Evolutionary conservation across 305 asterid species (phyloP), one percentile per base, ranked within the genome.

Genomic region (Fraxinus platypoda): DNA sequence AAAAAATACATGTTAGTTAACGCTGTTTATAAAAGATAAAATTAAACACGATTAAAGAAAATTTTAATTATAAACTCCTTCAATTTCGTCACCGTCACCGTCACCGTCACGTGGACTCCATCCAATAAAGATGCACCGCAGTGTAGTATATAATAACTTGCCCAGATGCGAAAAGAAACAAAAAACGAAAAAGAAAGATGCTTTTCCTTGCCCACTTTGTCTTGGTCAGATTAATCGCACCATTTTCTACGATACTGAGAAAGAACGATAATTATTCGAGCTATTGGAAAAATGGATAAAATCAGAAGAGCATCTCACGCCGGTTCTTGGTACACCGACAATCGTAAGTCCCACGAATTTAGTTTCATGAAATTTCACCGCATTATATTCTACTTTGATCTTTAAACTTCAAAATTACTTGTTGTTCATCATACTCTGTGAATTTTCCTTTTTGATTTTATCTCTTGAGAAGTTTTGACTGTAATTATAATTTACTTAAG

Each of bases 251-350:
- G 4, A 0, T 11, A 31, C 12, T 28, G 26, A 30, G 26, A 66
- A 68, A 30, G 17, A 71, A 15, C 38, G 41, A 71, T 71, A 31
- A 31, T 71, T 71, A 12, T 71, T 17, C 41, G 82, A 84, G 83
- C 46, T 81, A 41, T 79, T 75, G 46, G 73, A 12, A 71, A 46
- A 26, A 94, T 93, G 99, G 98, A 90, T 82, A 91, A 81, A 83
- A 90, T 93, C 80, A 86, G 99, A 85, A 88, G 90, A 89, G 93
- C 99, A 75, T 94, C 97, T 66, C 99, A 96, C 84, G 97, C 99
- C 37, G 99, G 99, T 86, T 96, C 99, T 12, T 96, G 98, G 99
- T 96, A 96, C 94, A 88, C 97, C 82, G 97, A 94, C 84, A 87
- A 96, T 80, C 95, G 99, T 94, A 88, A 87, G 96, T 88, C 1